phyloP scores from a whole-genome alignment of 257 asterid genomes.

The Scutellaria galericulata region DNA sequence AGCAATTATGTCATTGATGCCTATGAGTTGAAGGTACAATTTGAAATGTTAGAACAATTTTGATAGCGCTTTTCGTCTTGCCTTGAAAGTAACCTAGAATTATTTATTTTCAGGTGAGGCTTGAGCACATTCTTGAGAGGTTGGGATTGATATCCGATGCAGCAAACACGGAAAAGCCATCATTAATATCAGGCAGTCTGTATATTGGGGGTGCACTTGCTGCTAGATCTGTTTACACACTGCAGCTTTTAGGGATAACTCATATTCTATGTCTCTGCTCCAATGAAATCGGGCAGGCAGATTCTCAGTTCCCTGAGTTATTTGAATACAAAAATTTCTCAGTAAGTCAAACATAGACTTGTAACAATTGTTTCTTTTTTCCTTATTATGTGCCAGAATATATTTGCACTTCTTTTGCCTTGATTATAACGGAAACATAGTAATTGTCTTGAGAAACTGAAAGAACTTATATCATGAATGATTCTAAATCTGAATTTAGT shows the following conservation, averaged over 20 bases:
- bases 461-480: no score
- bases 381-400: no score
- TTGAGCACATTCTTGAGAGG: conserved; percentile 96
- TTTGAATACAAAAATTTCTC: conserved; percentile 84
- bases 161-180: conserved; percentile 92
- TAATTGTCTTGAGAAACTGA: no score
- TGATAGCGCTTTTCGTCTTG: conserved; percentile 2
- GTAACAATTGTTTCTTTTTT: no score
- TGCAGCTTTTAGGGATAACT: conserved; percentile 86
- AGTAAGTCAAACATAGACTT: conserved; percentile 48
- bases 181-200: conserved; percentile 58
- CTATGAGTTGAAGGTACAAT: conserved; percentile 87
- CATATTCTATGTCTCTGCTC: conserved; percentile 93
- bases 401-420: neutral
- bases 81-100: conserved; percentile 4
- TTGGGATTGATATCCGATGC: conserved; percentile 86
- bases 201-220: conserved; percentile 97
- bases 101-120: conserved; percentile 78
- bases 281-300: conserved; percentile 96
- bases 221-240: conserved; percentile 89
- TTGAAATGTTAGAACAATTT: conserved; percentile 16
- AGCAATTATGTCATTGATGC: conserved; percentile 87
- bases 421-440: no score
- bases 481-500: no score
- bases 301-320: conserved; percentile 86